A percentile compares a stretch with the other conserved stretches of the same genome.
These are phyloP conservation scores for Lindgomyces ingoldianus DNA, from an alignment of 495 filamentous ascomycete species.

Conservation along the genomic window DNA sequence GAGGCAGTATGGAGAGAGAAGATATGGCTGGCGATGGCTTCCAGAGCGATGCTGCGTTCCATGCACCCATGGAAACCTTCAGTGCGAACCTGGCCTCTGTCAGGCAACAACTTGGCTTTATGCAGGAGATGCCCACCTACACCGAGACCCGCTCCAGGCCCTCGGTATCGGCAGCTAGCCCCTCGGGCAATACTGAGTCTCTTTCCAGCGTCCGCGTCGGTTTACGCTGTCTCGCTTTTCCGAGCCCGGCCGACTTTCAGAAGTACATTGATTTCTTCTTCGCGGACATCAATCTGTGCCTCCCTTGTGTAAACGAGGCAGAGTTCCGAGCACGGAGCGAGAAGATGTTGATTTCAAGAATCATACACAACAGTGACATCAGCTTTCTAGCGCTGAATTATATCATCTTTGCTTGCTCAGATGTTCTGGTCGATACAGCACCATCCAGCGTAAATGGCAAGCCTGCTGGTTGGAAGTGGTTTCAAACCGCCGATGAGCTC, in stretches of 20 bases:
- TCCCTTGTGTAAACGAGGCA: constrained; percentile 26
- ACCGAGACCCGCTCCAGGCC: not conserved
- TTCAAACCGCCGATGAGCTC: constrained; percentile 22
- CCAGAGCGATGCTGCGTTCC: constrained; percentile 7
- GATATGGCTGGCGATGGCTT: constrained; percentile 2
- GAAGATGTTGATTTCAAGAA: constrained; percentile 8
- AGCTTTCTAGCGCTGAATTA: constrained; percentile 30
- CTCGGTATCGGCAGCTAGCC: constrained; percentile 1
- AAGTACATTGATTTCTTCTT: constrained; percentile 32
- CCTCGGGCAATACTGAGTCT: constrained; percentile 1
- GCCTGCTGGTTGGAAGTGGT: constrained; percentile 32
- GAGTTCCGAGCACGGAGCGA: constrained; percentile 26
- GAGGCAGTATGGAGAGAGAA: constrained; percentile 24
- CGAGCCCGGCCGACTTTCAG: constrained; percentile 15
- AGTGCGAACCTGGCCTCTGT: not conserved
- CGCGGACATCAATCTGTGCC: constrained; percentile 14
- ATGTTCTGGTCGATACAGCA: constrained; percentile 4
- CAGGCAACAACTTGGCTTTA: constrained; percentile 8
- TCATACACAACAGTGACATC: not conserved
- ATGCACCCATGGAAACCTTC: constrained; percentile 15
- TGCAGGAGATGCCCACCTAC: not conserved
- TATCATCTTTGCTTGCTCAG: constrained; percentile 26
- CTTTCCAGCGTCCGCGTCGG: constrained; percentile 14
- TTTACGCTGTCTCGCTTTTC: constrained; percentile 11
- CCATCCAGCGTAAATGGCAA: not conserved